phyloP scores from a whole-genome alignment of 192 early-diverging fungal genomes.

The Haplosporangium gracile region DNA sequence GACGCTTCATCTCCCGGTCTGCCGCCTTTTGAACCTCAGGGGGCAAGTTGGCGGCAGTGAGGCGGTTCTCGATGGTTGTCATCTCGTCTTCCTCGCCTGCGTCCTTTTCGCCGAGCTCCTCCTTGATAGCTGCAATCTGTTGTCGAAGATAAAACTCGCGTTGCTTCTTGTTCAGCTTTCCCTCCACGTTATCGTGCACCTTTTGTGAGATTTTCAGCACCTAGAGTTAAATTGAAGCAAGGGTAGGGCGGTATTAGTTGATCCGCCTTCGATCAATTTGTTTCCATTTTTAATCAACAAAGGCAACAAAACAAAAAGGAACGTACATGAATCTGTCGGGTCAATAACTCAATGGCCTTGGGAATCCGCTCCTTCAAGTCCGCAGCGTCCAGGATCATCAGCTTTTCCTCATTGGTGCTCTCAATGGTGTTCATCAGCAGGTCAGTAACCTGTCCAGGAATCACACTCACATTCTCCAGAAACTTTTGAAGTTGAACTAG shows the following conservation, averaged over 20 bases:
- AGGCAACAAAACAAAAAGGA: background rate
- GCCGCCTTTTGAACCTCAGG: slow-evolving; percentile 70
- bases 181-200: slow-evolving; percentile 75
- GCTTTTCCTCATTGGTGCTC: slow-evolving; percentile 73
- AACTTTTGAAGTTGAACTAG: slow-evolving; percentile 71
- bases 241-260: background rate
- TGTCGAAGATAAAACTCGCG: slow-evolving; percentile 81
- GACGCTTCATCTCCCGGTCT: slow-evolving; percentile 71
- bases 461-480: slow-evolving; percentile 61
- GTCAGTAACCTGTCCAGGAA: slow-evolving; percentile 70
- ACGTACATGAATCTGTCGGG: slow-evolving; percentile 72
- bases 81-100: slow-evolving; percentile 76
- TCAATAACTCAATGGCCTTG: slow-evolving; percentile 67
- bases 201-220: slow-evolving; percentile 82
- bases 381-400: slow-evolving; percentile 65
- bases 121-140: slow-evolving; percentile 85
- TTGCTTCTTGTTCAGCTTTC: slow-evolving; percentile 81
- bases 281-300: background rate
- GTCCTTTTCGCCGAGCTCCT: slow-evolving; percentile 80
- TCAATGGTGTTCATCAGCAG: slow-evolving; percentile 78
- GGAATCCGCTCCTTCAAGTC: slow-evolving; percentile 68
- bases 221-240: slow-evolving; percentile 29
- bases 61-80: slow-evolving; percentile 62
- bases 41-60: slow-evolving; percentile 66
- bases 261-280: background rate